Conservation (phyloP, 1,284 basidiomycete genomes). For the Cryptococcus floricola region DNA sequence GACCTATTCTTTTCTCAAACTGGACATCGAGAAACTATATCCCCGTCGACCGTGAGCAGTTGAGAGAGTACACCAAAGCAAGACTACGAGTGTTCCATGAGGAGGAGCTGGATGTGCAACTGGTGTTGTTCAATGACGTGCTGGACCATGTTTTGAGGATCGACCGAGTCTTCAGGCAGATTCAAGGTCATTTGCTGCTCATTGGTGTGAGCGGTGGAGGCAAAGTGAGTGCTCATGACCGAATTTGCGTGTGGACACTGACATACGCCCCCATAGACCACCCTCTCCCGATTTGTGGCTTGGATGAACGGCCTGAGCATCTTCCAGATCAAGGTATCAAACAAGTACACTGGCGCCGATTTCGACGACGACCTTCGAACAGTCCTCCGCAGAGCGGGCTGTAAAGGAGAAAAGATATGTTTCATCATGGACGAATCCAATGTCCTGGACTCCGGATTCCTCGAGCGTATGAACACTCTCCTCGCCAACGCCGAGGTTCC, state of each 20-base stretch:
- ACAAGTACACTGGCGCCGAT: slow-evolving; percentile 96
- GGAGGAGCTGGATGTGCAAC: slow-evolving; percentile 95
- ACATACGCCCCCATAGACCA: slow-evolving; percentile 62
- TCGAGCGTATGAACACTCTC: slow-evolving; percentile 98
- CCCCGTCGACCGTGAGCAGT: slow-evolving; percentile 84
- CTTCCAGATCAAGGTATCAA: slow-evolving; percentile 98
- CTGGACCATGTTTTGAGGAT: slow-evolving; percentile 95
- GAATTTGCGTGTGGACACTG: not conserved
- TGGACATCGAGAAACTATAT: slow-evolving; percentile 99
- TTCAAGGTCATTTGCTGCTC: slow-evolving; percentile 91
- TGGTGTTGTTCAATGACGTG: slow-evolving; percentile 98
- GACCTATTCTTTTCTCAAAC: slow-evolving; percentile 96
- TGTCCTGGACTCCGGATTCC: slow-evolving; percentile 94
- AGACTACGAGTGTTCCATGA: slow-evolving; percentile 93
- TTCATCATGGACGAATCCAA: slow-evolving; percentile 99
- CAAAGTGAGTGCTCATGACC: slow-evolving; percentile 61
- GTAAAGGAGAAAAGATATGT: slow-evolving; percentile 98
- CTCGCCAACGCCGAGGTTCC: slow-evolving; percentile 99
- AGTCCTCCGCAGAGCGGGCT: slow-evolving; percentile 88
- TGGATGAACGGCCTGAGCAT: slow-evolving; percentile 99
- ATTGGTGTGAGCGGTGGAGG: slow-evolving; percentile 98
- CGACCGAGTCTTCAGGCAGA: slow-evolving; percentile 97
- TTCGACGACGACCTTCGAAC: slow-evolving; percentile 96
- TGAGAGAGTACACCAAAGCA: slow-evolving; percentile 95
- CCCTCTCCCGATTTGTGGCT: slow-evolving; percentile 94